phyloP scores from a whole-genome alignment of 768 basidiomycete species.

The Leccinum subgranulosum region DNA sequence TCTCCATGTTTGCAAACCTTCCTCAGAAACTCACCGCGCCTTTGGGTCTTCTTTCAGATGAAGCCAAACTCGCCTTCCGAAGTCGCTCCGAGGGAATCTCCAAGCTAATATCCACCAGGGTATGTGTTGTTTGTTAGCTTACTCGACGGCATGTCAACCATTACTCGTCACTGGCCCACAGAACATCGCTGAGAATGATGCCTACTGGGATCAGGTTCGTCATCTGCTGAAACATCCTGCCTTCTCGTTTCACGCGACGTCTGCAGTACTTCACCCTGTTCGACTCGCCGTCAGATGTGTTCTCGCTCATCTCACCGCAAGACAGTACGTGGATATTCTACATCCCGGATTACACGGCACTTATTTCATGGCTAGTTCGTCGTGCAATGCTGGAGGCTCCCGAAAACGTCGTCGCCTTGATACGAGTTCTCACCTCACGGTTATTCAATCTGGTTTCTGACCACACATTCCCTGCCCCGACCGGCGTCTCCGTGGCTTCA shows the following conservation, averaged over 20 bases:
- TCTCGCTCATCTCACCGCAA: constrained; percentile 81
- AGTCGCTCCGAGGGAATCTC: constrained; percentile 78
- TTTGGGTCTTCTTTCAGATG: constrained; percentile 78
- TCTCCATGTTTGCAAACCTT: constrained; percentile 62
- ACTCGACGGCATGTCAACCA: not conserved
- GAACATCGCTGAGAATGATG: constrained; percentile 73
- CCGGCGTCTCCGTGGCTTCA: constrained; percentile 55
- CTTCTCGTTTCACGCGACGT: constrained; percentile 1
- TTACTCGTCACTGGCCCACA: constrained; percentile 27
- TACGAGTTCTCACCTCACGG: constrained; percentile 63
- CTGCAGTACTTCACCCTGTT: constrained; percentile 77
- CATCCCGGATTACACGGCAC: not conserved
- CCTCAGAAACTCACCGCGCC: constrained; percentile 72
- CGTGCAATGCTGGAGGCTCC: constrained; percentile 79
- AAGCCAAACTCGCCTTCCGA: constrained; percentile 86
- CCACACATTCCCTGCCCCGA: constrained; percentile 71
- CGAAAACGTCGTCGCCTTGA: constrained; percentile 81
- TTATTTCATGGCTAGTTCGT: constrained; percentile 52
- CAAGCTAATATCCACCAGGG: constrained; percentile 69
- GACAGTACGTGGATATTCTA: constrained; percentile 56
- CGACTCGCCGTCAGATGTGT: constrained; percentile 88
- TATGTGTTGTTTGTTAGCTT: constrained; percentile 36
- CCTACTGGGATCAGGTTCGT: constrained; percentile 88
- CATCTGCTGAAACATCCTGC: not conserved
- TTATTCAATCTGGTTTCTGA: constrained; percentile 75